phyloP scores from a whole-genome alignment of 1,284 basidiomycete species.

The Malassezia equina region DNA sequence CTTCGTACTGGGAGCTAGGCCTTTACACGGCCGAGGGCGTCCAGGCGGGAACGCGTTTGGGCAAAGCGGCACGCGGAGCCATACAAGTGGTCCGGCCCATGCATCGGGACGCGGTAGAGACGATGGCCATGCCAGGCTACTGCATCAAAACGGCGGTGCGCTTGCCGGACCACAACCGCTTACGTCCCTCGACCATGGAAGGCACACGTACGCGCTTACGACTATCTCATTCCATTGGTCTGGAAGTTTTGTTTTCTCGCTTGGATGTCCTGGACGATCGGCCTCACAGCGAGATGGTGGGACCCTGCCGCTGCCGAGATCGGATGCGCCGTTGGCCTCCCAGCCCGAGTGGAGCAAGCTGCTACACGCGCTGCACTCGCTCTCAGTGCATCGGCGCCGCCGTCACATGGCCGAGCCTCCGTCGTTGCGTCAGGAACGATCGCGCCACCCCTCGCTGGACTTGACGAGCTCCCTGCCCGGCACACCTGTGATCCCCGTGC shows the following conservation, averaged over 20 bases:
- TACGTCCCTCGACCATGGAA: constrained; percentile 41
- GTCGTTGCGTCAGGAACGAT: not conserved
- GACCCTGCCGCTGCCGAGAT: not conserved
- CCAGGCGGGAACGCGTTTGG: constrained; percentile 3
- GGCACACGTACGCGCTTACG: constrained; percentile 41
- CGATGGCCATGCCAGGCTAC: constrained; percentile 26
- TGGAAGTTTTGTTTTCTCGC: constrained; percentile 44
- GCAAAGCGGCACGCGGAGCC: not conserved
- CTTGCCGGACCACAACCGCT: constrained; percentile 37
- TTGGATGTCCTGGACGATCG: constrained; percentile 33
- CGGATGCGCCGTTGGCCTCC: not conserved
- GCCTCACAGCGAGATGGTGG: constrained; percentile 31
- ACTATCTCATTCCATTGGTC: constrained; percentile 41
- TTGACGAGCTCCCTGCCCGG: not conserved
- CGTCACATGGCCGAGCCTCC: not conserved
- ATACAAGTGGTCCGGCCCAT: not conserved
- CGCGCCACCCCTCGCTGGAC: not conserved
- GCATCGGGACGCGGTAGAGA: not conserved
- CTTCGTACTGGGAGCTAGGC: constrained; percentile 6
- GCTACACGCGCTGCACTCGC: constrained; percentile 25
- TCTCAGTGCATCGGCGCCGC: constrained; percentile 1
- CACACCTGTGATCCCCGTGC: constrained; percentile 8
- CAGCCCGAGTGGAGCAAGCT: constrained; percentile 17
- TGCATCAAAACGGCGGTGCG: constrained; percentile 38
- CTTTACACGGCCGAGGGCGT: constrained; percentile 10